A percentile compares a stretch with the other conserved stretches of the same genome.
Conservation (phyloP, 208 protist genomes). For the Crithidia mellificae region DNA sequence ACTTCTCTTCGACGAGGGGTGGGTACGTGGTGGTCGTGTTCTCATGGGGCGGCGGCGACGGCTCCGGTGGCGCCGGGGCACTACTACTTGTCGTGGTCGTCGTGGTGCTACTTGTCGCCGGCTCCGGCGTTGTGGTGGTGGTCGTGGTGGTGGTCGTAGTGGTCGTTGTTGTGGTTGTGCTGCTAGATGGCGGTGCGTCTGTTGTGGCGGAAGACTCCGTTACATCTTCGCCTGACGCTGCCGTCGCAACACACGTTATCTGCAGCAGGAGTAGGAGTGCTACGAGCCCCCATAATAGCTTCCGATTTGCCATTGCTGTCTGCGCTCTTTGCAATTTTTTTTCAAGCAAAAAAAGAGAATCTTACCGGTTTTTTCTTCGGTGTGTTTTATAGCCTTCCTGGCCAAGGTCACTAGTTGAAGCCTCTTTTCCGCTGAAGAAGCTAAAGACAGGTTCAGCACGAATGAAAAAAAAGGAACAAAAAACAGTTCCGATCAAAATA, state of each 20-base stretch:
- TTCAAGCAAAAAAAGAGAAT: too few relatives aligned
- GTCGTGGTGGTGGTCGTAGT: background rate
- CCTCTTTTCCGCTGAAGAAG: too few relatives aligned
- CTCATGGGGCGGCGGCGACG: too few relatives aligned
- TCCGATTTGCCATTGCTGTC: too few relatives aligned
- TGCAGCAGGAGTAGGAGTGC: background rate
- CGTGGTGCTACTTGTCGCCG: background rate
- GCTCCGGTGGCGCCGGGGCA: background rate
- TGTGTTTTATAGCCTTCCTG: too few relatives aligned
- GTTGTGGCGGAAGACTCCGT: background rate
- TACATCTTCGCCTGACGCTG: background rate
- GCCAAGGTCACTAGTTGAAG: too few relatives aligned
- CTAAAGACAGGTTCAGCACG: background rate
- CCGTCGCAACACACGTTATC: background rate
- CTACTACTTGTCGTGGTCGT: background rate
- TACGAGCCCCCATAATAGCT: background rate
- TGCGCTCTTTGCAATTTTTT: too few relatives aligned
- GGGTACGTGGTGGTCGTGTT: background rate
- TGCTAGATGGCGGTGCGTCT: background rate
- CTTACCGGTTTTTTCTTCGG: too few relatives aligned
- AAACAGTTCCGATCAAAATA: too few relatives aligned
- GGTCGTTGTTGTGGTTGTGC: background rate
- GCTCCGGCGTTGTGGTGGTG: background rate
- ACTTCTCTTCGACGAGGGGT: conserved; percentile 2
- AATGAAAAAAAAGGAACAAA: conserved; percentile 3